Percentiles rank a stretch among this genome's conserved stretches.
These are phyloP conservation scores for Tricholoma matsutake DNA, from an alignment of 768 basidiomycete genomes.

Conservation along the genomic window DNA sequence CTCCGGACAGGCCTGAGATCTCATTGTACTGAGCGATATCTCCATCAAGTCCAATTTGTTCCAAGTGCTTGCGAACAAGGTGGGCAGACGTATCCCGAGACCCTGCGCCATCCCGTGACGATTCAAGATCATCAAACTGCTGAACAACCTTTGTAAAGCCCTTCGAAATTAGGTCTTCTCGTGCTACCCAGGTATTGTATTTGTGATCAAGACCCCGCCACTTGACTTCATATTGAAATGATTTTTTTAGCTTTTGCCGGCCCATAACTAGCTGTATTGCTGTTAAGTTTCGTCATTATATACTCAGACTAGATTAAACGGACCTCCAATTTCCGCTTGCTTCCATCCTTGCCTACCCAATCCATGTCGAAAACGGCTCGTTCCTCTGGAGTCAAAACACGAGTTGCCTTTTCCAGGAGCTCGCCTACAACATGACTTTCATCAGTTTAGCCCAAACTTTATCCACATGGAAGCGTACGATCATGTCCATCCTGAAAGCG, in stretches of 20 bases:
- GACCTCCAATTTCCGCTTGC: conserved; percentile 88
- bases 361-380: conserved; percentile 74
- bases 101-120: conserved; percentile 93
- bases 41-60: conserved; percentile 94
- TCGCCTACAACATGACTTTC: conserved; percentile 51
- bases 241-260: conserved; percentile 96
- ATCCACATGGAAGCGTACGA: conserved; percentile 48
- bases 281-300: conserved; percentile 6
- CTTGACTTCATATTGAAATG: conserved; percentile 90
- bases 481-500: conserved; percentile 98
- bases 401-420: conserved; percentile 86
- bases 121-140: conserved; percentile 95
- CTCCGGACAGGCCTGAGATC: conserved; percentile 90
- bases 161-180: conserved; percentile 81
- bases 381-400: conserved; percentile 87
- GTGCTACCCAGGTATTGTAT: conserved; percentile 89
- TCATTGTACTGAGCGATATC: conserved; percentile 99
- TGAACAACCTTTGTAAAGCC: conserved; percentile 89
- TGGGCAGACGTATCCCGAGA: conserved; percentile 79
- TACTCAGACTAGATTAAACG: conserved; percentile 15
- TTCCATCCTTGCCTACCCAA: conserved; percentile 89
- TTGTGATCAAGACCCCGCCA: conserved; percentile 82
- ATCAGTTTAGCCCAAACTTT: neutral
- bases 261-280: conserved; percentile 73
- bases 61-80: conserved; percentile 86